Percentiles rank a stretch among this genome's conserved stretches.
These are phyloP conservation scores for Penicillium aurantiogriseum DNA, from an alignment of 2,329 filamentous ascomycete genomes.

Conservation along the genomic window DNA sequence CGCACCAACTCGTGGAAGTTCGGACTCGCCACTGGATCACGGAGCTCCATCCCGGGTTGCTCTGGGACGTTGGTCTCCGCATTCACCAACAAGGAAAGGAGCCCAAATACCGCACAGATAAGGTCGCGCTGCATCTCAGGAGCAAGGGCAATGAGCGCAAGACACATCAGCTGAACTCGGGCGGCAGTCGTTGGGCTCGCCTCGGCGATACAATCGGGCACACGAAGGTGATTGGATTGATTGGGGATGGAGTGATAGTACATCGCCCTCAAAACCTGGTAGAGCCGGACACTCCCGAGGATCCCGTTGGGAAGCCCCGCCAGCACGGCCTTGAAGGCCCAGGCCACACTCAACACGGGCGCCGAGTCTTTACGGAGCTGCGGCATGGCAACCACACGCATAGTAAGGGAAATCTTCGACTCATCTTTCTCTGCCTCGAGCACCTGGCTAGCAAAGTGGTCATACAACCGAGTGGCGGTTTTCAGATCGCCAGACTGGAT, in stretches of 20 bases:
- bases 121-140: constrained; percentile 41
- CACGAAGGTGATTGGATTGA: constrained; percentile 9
- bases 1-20: constrained; percentile 31
- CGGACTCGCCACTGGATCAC: constrained; percentile 21
- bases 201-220: constrained; percentile 22
- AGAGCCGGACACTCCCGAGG: constrained; percentile 38
- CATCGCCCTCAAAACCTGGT: constrained; percentile 32
- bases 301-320: constrained; percentile 41
- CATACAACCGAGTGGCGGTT: constrained; percentile 37
- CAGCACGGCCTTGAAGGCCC: constrained; percentile 37
- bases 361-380: constrained; percentile 17
- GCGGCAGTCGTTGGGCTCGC: constrained; percentile 21
- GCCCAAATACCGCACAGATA: constrained; percentile 42
- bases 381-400: constrained; percentile 35
- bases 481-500: constrained; percentile 36
- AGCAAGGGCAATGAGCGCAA: constrained; percentile 39
- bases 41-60: constrained; percentile 18
- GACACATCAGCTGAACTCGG: constrained; percentile 35
- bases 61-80: constrained; percentile 18
- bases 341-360: constrained; percentile 35
- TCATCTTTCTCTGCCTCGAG: constrained; percentile 37
- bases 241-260: constrained; percentile 22
- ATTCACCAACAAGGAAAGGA: constrained; percentile 34
- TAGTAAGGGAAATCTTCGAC: constrained; percentile 34
- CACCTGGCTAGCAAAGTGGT: constrained; percentile 42